Evolutionary conservation across 371 early-diverging fungal species (phyloP).

Genomic region (Rhizopus arrhizus): DNA sequence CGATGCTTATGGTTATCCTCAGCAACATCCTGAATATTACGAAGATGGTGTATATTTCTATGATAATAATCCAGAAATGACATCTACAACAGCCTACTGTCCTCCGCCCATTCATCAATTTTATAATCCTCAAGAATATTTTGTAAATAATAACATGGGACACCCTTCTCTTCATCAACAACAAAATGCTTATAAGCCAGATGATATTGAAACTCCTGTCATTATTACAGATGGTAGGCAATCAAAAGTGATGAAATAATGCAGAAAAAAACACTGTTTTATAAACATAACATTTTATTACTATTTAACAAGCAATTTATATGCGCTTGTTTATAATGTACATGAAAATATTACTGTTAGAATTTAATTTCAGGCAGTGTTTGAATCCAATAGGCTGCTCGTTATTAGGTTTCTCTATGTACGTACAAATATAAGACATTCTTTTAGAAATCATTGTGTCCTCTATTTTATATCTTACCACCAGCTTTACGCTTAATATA

Average conservation of each 20-base stretch:
- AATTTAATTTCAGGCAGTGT: too few relatives aligned
- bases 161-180: conserved; percentile 7
- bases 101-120: conserved; percentile 16
- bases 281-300: too few relatives aligned
- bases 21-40: conserved; percentile 39
- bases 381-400: too few relatives aligned
- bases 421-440: too few relatives aligned
- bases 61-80: conserved; percentile 16
- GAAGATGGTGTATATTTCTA: conserved; percentile 38
- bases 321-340: too few relatives aligned
- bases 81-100: conserved; percentile 21
- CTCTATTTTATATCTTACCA: too few relatives aligned
- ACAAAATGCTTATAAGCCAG: conserved; percentile 26
- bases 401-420: too few relatives aligned
- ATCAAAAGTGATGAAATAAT: neutral
- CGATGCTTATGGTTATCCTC: conserved; percentile 35
- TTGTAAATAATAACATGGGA: conserved; percentile 8
- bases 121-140: conserved; percentile 10
- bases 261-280: neutral
- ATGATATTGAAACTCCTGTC: conserved; percentile 13
- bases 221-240: neutral
- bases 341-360: too few relatives aligned
- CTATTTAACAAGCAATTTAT: too few relatives aligned
- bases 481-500: too few relatives aligned
- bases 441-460: too few relatives aligned